Evolutionary conservation across 257 asterid species (phyloP).

Genomic region (Fraxinus anomala): DNA sequence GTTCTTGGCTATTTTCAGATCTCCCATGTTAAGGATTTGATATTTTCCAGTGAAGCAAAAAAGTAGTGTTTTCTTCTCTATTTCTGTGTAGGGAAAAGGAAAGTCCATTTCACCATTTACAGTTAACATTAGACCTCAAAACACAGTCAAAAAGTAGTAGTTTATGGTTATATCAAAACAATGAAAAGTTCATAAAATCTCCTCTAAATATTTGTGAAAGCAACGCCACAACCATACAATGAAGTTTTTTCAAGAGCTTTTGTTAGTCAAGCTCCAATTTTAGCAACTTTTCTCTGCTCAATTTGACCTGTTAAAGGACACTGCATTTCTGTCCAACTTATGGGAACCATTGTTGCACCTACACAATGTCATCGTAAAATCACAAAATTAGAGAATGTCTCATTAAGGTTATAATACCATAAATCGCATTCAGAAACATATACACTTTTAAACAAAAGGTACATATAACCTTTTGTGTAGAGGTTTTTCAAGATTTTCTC

Average conservation of each 20-base stretch:
- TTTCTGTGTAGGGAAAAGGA: too few species aligned
- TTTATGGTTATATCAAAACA: too few species aligned
- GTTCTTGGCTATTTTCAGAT: too few species aligned
- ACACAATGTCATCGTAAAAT: not conserved
- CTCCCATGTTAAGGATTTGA: too few species aligned
- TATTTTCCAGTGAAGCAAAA: too few species aligned
- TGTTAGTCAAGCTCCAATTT: slow-evolving; percentile 49
- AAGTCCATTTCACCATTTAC: too few species aligned
- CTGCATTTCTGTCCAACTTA: slow-evolving; percentile 97
- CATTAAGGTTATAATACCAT: not conserved
- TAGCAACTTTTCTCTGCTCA: slow-evolving; percentile 83
- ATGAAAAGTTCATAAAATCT: too few species aligned
- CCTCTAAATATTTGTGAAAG: too few species aligned
- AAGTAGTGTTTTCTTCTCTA: too few species aligned
- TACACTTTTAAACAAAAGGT: not conserved
- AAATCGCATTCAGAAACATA: not conserved
- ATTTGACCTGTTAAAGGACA: slow-evolving; percentile 85
- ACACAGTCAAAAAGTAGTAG: too few species aligned
- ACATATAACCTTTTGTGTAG: not conserved
- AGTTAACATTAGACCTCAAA: too few species aligned
- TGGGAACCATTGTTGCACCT: slow-evolving; percentile 91
- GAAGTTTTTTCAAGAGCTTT: not conserved
- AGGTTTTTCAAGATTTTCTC: not conserved
- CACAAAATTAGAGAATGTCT: not conserved
- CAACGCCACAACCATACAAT: too few species aligned